A percentile compares a stretch with the other conserved stretches of the same genome.
Evolutionary conservation across 2,329 filamentous ascomycete species (phyloP).

Genomic region (Neonectria hederae): DNA sequence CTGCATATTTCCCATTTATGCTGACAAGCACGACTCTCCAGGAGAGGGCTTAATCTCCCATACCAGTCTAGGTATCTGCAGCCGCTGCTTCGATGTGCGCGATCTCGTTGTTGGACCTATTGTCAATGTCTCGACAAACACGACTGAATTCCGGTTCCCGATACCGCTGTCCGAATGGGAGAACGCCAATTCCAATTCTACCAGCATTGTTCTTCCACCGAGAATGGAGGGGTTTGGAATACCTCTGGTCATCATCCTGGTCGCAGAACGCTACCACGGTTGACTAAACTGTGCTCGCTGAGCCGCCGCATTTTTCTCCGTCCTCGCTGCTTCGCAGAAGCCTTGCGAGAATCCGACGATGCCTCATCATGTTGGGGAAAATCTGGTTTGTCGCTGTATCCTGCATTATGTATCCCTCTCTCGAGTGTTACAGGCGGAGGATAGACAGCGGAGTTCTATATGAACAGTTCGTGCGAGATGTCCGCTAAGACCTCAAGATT

Average conservation of each 20-base stretch:
- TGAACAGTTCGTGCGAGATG: neutral
- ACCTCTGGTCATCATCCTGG: conserved; percentile 14
- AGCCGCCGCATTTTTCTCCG: neutral
- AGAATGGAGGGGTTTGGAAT: neutral
- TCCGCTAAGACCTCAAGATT: neutral
- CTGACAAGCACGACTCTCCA: neutral
- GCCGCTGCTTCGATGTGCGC: neutral
- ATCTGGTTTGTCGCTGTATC: neutral
- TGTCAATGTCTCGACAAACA: neutral
- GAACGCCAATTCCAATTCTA: neutral
- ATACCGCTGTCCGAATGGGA: neutral
- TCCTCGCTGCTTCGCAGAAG: neutral
- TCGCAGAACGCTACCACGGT: neutral
- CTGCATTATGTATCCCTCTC: neutral
- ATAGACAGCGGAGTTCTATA: neutral
- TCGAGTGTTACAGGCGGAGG: conserved; percentile 1
- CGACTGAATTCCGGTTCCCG: neutral
- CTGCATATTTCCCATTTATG: conserved; percentile 2
- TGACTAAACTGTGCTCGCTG: conserved; percentile 1
- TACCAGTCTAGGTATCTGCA: conserved; percentile 12
- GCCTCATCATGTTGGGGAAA: neutral
- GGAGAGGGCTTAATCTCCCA: neutral
- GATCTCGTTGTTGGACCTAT: conserved; percentile 1
- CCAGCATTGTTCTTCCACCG: neutral
- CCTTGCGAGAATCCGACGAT: neutral